Percentiles rank a stretch among this genome's conserved stretches.
phyloP scores from a whole-genome alignment of 352 stramenopile species.

The Elongisporangium prolatum region DNA sequence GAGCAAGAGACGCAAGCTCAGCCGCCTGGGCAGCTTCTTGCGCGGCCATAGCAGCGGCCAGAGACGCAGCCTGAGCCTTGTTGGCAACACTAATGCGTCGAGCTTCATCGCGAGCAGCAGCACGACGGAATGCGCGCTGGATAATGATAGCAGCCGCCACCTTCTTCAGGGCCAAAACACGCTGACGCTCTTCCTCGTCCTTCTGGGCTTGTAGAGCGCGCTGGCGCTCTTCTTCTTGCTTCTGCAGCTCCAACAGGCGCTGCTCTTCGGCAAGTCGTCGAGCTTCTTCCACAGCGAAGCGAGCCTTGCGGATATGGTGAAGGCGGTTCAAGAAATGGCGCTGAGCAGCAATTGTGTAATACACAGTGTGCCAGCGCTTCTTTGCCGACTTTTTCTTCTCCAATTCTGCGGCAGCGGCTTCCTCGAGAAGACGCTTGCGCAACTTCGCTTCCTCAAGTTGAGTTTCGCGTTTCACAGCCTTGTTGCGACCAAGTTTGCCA shows the following conservation, averaged over 20 bases:
- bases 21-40: conserved; percentile 73
- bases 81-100: conserved; percentile 58
- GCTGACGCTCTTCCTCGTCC: conserved; percentile 63
- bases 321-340: conserved; percentile 78
- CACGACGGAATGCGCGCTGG: conserved; percentile 66
- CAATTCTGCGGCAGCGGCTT: conserved; percentile 52
- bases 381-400: conserved; percentile 79
- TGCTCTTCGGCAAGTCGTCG: conserved; percentile 68
- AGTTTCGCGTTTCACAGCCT: conserved; percentile 49
- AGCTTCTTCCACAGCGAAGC: conserved; percentile 74
- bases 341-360: conserved; percentile 64
- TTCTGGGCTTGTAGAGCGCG: conserved; percentile 51
- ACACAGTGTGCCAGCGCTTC: conserved; percentile 71
- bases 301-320: conserved; percentile 75
- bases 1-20: conserved; percentile 61
- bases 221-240: conserved; percentile 66
- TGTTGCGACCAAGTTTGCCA: conserved; percentile 76
- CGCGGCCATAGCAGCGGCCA: conserved; percentile 66
- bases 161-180: conserved; percentile 46
- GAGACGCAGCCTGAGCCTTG: conserved; percentile 61
- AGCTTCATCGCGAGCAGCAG: conserved; percentile 64
- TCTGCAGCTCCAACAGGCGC: conserved; percentile 48
- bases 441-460: conserved; percentile 75
- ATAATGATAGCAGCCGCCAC: conserved; percentile 53
- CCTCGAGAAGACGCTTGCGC: conserved; percentile 67